Evolutionary conservation across 1,284 basidiomycete species (phyloP).

Genomic region (Heterobasidion occidentale): DNA sequence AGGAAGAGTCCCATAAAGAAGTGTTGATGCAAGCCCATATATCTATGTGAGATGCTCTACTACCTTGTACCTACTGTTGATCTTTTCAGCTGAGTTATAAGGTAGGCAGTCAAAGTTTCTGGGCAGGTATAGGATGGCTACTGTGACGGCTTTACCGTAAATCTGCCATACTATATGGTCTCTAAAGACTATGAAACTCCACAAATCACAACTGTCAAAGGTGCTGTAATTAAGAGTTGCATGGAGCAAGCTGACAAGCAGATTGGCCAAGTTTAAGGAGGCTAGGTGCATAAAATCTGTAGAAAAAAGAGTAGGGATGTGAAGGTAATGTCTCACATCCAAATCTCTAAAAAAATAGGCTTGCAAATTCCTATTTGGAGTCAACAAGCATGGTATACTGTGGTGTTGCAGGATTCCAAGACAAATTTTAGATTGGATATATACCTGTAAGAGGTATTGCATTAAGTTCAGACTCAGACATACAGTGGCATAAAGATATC

Average conservation of each 20-base stretch:
- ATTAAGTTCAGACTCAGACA: no score
- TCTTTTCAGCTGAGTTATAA: no score
- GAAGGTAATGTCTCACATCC: no score
- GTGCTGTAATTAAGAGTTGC: conserved; percentile 17
- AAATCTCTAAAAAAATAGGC: no score
- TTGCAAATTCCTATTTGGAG: conserved; percentile 16
- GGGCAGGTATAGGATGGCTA: conserved; percentile 21
- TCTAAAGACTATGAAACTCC: conserved; percentile 25
- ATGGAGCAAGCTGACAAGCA: conserved; percentile 22
- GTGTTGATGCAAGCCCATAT: conserved; percentile 5
- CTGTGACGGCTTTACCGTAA: conserved; percentile 21
- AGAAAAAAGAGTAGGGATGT: conserved; percentile 20
- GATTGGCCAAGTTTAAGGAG: conserved; percentile 20
- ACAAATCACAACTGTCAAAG: conserved; percentile 14
- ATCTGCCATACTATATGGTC: conserved; percentile 17
- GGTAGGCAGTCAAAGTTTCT: conserved; percentile 25
- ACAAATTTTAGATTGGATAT: no score
- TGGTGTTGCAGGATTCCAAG: no score
- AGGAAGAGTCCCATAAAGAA: conserved; percentile 9
- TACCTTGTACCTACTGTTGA: conserved; percentile 15
- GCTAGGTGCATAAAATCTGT: conserved; percentile 31
- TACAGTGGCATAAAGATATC: no score
- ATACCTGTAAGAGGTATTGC: no score
- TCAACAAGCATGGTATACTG: no score
- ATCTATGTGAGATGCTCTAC: conserved; percentile 8